Evolutionary conservation across 1,284 basidiomycete genomes (phyloP).

Genomic region (Athelia psychrophila): DNA sequence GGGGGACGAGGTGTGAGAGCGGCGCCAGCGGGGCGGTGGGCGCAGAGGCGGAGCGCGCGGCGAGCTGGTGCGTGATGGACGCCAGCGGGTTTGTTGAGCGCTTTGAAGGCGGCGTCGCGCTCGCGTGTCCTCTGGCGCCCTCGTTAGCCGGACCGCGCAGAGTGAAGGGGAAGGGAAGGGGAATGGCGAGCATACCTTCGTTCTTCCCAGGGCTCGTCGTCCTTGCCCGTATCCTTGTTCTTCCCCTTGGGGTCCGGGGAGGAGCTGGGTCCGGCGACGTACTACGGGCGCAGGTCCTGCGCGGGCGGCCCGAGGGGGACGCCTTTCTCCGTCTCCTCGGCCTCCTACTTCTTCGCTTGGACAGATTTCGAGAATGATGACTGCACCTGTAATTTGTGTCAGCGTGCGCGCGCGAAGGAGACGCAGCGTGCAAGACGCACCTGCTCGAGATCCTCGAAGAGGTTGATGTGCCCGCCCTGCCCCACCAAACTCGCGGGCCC

Average conservation of each 20-base stretch:
- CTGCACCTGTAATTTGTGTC: conserved; percentile 21
- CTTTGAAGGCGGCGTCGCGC: conserved; percentile 56
- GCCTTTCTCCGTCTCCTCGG: conserved; percentile 64
- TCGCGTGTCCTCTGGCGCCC: conserved; percentile 49
- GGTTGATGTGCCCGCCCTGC: conserved; percentile 64
- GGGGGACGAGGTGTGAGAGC: conserved; percentile 16
- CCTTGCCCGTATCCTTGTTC: conserved; percentile 11
- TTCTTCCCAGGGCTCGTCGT: not conserved
- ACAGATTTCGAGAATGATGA: conserved; percentile 34
- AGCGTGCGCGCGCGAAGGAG: not conserved
- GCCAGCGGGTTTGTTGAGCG: conserved; percentile 68
- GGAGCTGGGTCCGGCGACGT: conserved; percentile 29
- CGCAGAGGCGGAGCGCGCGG: conserved; percentile 31
- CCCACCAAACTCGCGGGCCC: not conserved
- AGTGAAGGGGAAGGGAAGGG: no score
- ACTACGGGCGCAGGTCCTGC: conserved; percentile 80
- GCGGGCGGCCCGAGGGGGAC: conserved; percentile 66
- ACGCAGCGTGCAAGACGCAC: conserved; percentile 25
- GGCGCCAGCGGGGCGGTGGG: conserved; percentile 16
- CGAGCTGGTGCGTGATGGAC: conserved; percentile 66
- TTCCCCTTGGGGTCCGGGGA: conserved; percentile 12
- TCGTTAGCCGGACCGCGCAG: conserved; percentile 13
- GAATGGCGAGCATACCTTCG: no score
- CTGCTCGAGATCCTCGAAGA: conserved; percentile 74
- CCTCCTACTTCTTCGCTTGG: conserved; percentile 40